Evolutionary conservation across 1,284 basidiomycete genomes (phyloP).

Genomic region (Ganoderma lucidum): DNA sequence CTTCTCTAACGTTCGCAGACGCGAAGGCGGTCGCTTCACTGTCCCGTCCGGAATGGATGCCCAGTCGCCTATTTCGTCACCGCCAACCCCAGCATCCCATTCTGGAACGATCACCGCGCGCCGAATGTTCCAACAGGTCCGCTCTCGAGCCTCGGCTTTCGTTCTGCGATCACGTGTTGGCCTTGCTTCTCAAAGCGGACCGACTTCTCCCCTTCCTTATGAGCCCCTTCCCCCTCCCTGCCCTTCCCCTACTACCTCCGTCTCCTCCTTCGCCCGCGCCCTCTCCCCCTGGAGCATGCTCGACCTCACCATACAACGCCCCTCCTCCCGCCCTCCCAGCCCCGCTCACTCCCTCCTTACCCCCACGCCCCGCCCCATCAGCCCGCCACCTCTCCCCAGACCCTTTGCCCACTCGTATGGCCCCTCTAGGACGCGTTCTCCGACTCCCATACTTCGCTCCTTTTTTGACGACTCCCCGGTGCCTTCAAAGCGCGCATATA

Average conservation of each 20-base stretch:
- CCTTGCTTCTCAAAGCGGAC: constrained; percentile 20
- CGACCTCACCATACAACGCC: constrained; percentile 27
- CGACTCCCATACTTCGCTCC: constrained; percentile 26
- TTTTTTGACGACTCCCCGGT: constrained; percentile 32
- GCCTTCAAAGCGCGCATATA: constrained; percentile 26
- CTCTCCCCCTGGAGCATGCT: constrained; percentile 32
- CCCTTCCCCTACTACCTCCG: constrained; percentile 32
- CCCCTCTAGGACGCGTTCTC: constrained; percentile 16
- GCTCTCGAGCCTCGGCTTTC: constrained; percentile 40
- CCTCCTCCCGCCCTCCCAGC: constrained; percentile 33
- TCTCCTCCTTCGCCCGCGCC: constrained; percentile 28
- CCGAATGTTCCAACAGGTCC: constrained; percentile 37
- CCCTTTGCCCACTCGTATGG: constrained; percentile 14
- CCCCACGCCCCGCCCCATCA: constrained; percentile 25
- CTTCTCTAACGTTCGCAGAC: background rate
- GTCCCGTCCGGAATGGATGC: constrained; percentile 18
- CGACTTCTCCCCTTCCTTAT: constrained; percentile 26
- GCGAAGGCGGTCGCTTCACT: background rate
- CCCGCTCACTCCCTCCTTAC: constrained; percentile 27
- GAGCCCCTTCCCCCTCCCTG: constrained; percentile 32
- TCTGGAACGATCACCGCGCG: constrained; percentile 35
- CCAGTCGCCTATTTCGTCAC: constrained; percentile 22
- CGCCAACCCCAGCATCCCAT: constrained; percentile 24
- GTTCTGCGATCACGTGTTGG: constrained; percentile 35
- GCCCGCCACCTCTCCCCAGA: constrained; percentile 23